Conservation (phyloP, 768 basidiomycete genomes). For the Podaxis carcinomalis region DNA sequence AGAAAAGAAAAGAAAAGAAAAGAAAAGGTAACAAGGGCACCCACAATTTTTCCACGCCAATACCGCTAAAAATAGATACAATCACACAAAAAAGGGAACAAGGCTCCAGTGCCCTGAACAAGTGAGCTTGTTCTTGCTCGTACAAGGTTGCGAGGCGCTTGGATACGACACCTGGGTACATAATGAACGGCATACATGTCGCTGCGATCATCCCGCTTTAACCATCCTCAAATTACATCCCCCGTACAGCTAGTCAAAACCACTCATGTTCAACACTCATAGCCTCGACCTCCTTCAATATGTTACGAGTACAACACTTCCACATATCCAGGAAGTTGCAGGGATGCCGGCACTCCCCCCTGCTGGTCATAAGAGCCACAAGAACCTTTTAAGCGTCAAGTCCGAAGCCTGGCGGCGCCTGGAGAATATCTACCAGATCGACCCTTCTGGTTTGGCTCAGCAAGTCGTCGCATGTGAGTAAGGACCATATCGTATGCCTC, state of each 20-base stretch:
- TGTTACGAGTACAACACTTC: conserved; percentile 42
- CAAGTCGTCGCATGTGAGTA: not conserved
- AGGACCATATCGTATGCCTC: not conserved
- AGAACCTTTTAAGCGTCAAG: conserved; percentile 35
- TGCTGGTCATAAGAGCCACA: conserved; percentile 41
- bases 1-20: too few species aligned
- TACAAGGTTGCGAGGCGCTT: not conserved
- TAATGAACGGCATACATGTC: not conserved
- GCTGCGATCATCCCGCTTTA: not conserved
- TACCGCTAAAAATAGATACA: not conserved
- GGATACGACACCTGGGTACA: not conserved
- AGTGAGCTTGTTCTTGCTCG: not conserved
- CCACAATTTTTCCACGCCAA: not conserved
- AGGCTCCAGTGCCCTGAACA: not conserved
- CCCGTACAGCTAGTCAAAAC: not conserved
- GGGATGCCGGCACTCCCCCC: conserved; percentile 30
- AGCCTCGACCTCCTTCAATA: conserved; percentile 43
- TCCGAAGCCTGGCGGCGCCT: conserved; percentile 49
- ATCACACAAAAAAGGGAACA: not conserved
- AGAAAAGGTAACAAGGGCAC: not conserved
- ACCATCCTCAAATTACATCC: not conserved
- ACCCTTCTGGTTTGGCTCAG: conserved; percentile 12
- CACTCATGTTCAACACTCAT: conserved; percentile 21
- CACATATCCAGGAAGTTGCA: conserved; percentile 28
- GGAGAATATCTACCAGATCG: conserved; percentile 40